Conservation (phyloP, 495 filamentous ascomycete species). For the Podospora appendiculata region DNA sequence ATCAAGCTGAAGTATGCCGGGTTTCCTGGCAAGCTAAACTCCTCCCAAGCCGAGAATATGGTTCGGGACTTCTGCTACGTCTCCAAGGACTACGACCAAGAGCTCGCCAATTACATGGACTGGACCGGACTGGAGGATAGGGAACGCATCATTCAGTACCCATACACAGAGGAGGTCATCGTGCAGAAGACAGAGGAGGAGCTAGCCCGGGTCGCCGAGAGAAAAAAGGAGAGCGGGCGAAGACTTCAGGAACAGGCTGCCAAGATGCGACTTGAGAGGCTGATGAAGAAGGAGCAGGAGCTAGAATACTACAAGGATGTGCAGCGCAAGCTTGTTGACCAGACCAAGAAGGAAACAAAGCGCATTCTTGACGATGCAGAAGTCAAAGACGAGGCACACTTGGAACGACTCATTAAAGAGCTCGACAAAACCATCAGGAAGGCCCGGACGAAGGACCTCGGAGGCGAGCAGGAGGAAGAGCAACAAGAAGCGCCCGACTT, state of each 20-base stretch:
- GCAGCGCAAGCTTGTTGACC: constrained; percentile 52
- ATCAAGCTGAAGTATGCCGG: constrained; percentile 79
- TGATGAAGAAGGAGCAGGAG: constrained; percentile 93
- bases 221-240: constrained; percentile 85
- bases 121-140: constrained; percentile 85
- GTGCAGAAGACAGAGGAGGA: constrained; percentile 90
- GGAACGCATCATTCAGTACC: constrained; percentile 83
- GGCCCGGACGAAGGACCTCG: constrained; percentile 85
- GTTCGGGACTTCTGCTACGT: constrained; percentile 88
- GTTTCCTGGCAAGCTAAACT: constrained; percentile 76
- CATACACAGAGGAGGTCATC: constrained; percentile 83
- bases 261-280: constrained; percentile 88
- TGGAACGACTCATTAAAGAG: constrained; percentile 76
- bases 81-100: constrained; percentile 70
- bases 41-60: constrained; percentile 78
- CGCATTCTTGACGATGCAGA: constrained; percentile 83
- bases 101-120: constrained; percentile 67
- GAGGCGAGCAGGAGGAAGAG: constrained; percentile 70
- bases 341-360: constrained; percentile 82
- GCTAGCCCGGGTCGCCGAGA: constrained; percentile 76
- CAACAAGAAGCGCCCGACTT: constrained; percentile 75
- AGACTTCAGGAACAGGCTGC: constrained; percentile 92
- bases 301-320: constrained; percentile 87
- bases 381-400: constrained; percentile 75
- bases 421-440: constrained; percentile 82